Evolutionary conservation across 2,329 filamentous ascomycete species (phyloP).

Genomic region (Domatiomyces globalis): DNA sequence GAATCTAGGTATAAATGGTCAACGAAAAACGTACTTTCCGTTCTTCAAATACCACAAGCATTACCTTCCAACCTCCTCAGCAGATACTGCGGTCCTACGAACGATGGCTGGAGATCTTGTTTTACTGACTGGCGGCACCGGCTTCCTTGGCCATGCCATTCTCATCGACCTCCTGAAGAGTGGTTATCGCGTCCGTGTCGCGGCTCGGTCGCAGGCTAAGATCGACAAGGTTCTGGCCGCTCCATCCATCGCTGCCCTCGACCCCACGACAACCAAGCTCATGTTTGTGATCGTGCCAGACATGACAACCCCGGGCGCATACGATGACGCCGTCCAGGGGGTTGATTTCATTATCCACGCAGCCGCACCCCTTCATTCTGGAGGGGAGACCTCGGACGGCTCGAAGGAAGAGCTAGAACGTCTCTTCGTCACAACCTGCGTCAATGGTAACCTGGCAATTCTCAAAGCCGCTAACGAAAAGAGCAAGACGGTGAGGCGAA

Average conservation of each 20-base stretch:
- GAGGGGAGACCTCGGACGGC: too few relatives aligned
- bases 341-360: constrained; percentile 16
- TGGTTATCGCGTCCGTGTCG: constrained; percentile 29
- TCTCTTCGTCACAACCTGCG: neutral
- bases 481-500: neutral
- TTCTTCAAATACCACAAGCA: too few relatives aligned
- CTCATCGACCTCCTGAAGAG: constrained; percentile 25
- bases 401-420: too few relatives aligned
- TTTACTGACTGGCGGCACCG: constrained; percentile 29
- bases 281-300: constrained; percentile 23
- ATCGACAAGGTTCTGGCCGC: constrained; percentile 15
- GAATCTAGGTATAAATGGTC: too few relatives aligned
- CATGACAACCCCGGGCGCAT: constrained; percentile 24
- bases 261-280: constrained; percentile 24
- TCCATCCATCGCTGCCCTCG: constrained; percentile 19
- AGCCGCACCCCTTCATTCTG: constrained; percentile 10
- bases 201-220: constrained; percentile 21
- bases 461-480: neutral
- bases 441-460: neutral
- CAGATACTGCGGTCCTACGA: too few relatives aligned
- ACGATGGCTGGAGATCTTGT: too few relatives aligned
- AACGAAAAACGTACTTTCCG: too few relatives aligned
- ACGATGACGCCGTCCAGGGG: constrained; percentile 25
- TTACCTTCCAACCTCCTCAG: too few relatives aligned
- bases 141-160: constrained; percentile 28